A percentile compares a stretch with the other conserved stretches of the same genome.
phyloP scores from a whole-genome alignment of 78 protist species.

The Pigoraptor vietnamica region DNA sequence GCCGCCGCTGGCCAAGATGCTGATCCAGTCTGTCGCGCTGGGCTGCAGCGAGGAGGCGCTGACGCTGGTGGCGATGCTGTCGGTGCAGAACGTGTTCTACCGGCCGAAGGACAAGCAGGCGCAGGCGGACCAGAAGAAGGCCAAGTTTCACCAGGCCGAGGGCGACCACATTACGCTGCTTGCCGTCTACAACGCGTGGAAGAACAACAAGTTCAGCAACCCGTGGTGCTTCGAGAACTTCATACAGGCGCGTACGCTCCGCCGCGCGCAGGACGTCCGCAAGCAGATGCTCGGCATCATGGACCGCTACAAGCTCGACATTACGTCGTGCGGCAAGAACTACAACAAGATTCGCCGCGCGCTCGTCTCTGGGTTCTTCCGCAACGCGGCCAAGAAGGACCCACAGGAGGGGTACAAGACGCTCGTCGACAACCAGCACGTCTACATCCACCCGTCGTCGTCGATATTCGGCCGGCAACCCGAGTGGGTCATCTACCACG shows the following conservation, averaged over 20 bases:
- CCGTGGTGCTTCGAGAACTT: slow-evolving; percentile 97
- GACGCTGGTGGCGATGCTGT: slow-evolving; percentile 94
- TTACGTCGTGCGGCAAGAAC: slow-evolving; percentile 78
- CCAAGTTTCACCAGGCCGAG: slow-evolving; percentile 88
- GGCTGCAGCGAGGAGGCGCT: slow-evolving; percentile 95
- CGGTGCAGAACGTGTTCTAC: slow-evolving; percentile 87
- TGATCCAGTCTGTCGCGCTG: slow-evolving; percentile 76
- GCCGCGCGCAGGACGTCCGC: slow-evolving; percentile 94
- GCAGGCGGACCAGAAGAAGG: slow-evolving; percentile 88
- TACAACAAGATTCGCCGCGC: slow-evolving; percentile 75
- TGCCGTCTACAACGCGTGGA: slow-evolving; percentile 92
- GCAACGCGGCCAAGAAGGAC: slow-evolving; percentile 93
- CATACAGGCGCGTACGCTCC: slow-evolving; percentile 80
- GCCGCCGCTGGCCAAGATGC: slow-evolving; percentile 85
- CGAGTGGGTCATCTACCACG: slow-evolving; percentile 90
- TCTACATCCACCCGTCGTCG: slow-evolving; percentile 92
- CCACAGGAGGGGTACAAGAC: slow-evolving; percentile 95
- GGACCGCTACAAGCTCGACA: slow-evolving; percentile 81
- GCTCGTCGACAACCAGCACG: slow-evolving; percentile 68
- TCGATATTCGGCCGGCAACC: slow-evolving; percentile 90
- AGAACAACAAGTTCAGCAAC: slow-evolving; percentile 62
- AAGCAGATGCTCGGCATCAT: slow-evolving; percentile 91
- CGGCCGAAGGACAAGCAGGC: slow-evolving; percentile 96
- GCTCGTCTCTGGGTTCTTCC: slow-evolving; percentile 89
- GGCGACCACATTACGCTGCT: slow-evolving; percentile 97